Conservation (phyloP, 768 basidiomycete species). For the Nidularia pulvinata region DNA sequence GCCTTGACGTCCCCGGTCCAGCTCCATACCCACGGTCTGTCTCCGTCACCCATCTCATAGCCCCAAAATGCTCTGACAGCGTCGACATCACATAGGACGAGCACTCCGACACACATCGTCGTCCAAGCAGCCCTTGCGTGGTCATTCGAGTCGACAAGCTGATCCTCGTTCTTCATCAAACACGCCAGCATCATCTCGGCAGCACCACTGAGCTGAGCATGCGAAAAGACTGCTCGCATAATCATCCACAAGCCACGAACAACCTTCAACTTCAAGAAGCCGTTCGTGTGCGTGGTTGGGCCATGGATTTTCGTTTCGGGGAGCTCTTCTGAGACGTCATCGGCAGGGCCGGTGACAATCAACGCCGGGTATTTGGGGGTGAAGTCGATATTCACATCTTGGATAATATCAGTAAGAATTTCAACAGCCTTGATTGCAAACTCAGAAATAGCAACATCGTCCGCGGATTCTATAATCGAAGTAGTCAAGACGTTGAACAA, state of each 20-base stretch:
- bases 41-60: slow-evolving; percentile 15
- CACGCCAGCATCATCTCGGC: slow-evolving; percentile 45
- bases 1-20: slow-evolving; percentile 42
- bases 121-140: slow-evolving; percentile 59
- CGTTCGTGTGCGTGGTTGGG: slow-evolving; percentile 24
- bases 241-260: slow-evolving; percentile 59
- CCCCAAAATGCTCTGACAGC: slow-evolving; percentile 59
- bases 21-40: slow-evolving; percentile 25
- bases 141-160: slow-evolving; percentile 40
- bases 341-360: not conserved
- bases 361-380: slow-evolving; percentile 12
- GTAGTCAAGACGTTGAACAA: not conserved
- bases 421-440: slow-evolving; percentile 38
- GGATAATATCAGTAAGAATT: slow-evolving; percentile 47
- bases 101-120: slow-evolving; percentile 53
- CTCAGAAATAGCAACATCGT: slow-evolving; percentile 31
- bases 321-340: not conserved
- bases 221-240: slow-evolving; percentile 40
- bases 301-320: not conserved
- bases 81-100: slow-evolving; percentile 44
- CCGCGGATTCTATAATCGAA: slow-evolving; percentile 33
- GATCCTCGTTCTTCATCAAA: slow-evolving; percentile 46
- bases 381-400: slow-evolving; percentile 45
- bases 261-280: slow-evolving; percentile 56
- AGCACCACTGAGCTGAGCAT: slow-evolving; percentile 34